Evolutionary conservation across 495 filamentous ascomycete genomes (phyloP).

Genomic region (Talaromyces borbonicus): DNA sequence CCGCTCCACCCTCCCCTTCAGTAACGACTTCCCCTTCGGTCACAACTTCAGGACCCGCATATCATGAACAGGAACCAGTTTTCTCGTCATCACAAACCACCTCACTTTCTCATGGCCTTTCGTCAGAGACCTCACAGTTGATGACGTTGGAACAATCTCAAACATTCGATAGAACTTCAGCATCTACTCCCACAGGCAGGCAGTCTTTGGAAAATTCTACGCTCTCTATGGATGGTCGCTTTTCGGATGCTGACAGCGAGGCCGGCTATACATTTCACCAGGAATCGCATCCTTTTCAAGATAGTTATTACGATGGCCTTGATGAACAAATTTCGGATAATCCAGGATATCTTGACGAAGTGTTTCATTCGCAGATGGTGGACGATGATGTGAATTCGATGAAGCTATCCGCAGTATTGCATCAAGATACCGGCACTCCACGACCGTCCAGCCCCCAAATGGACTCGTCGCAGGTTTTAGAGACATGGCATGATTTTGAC

Average conservation of each 20-base stretch:
- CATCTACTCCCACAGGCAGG: not conserved
- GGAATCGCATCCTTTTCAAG: conserved; percentile 24
- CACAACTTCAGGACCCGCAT: conserved; percentile 27
- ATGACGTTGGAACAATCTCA: conserved; percentile 25
- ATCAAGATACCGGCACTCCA: conserved; percentile 11
- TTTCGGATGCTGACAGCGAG: conserved; percentile 35
- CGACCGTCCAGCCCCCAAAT: conserved; percentile 9
- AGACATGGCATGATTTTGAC: conserved; percentile 8
- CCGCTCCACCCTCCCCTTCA: conserved; percentile 49
- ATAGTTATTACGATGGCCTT: conserved; percentile 16
- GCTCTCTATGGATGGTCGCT: conserved; percentile 32
- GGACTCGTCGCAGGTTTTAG: not conserved
- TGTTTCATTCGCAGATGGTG: conserved; percentile 37
- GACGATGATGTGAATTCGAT: conserved; percentile 23
- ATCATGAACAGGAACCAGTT: conserved; percentile 22
- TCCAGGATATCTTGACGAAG: conserved; percentile 39
- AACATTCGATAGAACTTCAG: not conserved
- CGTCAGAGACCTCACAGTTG: conserved; percentile 31
- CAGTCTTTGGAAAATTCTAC: conserved; percentile 21
- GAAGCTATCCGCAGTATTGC: not conserved
- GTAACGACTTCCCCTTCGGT: conserved; percentile 47
- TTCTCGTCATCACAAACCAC: conserved; percentile 18
- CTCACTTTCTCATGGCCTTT: conserved; percentile 16
- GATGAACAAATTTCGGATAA: conserved; percentile 34
- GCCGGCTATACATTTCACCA: conserved; percentile 17